Base-by-base conservation (phyloP, 1,284 basidiomycete genomes). In the Puccinia hordei region DNA sequence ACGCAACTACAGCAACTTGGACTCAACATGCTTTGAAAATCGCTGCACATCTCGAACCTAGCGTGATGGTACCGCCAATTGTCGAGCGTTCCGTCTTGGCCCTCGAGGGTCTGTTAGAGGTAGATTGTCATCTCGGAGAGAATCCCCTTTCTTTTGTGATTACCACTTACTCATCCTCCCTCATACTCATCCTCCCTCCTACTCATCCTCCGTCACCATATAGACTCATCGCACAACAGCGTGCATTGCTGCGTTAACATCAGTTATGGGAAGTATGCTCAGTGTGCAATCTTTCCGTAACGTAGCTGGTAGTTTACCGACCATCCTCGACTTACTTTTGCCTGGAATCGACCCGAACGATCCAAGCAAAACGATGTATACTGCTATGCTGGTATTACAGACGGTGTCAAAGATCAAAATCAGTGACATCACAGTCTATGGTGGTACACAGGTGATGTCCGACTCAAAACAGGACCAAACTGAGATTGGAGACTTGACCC, bases 301-400 rank as follows among this genome's bases (percentile, higher is more conserved):
- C 2, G 96, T 95, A 0, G 92, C 94, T 86, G 95, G 93, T 85
- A 92, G 94, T 85, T 87, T 98, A 46, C 87, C 95, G 1, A 93
- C 95, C 27, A 88, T 99, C 27, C 89, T 99, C 79, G 94, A 97
- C 83, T 87, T 98, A 49, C 93, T 92, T 82, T 88, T 98, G 57
- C 95, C 96, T 19, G 94, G 94, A 6, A 93, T 97, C 82, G 94
- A 96, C 86, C 85, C 96, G 89, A 98, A 98, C 86, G 95, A 98
- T 83, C 93, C 95, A 0, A 88, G 90, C 82, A 98, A 98, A 88
- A 98, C 95, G 1, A 88, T 94, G 82, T 82, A 83, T 24, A 85
- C 84, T 13, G 83, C 82, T 41, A 83, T 84, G 82, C 85, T 85
- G 35, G 81, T 85, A 80, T 81, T 85, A 17, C 82, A 84, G 85